phyloP scores from a whole-genome alignment of 2,329 filamentous ascomycete genomes.

The Myriangium duriaei region DNA sequence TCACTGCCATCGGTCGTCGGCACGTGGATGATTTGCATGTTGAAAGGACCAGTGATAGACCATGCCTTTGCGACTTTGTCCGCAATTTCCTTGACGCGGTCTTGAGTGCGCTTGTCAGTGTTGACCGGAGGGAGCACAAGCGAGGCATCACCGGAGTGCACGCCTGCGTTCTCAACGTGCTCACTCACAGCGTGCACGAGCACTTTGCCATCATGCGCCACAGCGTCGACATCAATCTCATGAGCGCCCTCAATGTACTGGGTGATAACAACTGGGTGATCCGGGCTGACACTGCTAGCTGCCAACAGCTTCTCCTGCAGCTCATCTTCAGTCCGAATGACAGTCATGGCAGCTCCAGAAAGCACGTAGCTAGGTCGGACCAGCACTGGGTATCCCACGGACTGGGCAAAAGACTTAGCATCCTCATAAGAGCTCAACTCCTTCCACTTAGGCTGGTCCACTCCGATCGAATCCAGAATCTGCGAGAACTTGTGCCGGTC shows the following conservation, averaged over 20 bases:
- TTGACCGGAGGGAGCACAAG: slow-evolving; percentile 77
- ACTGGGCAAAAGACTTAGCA: slow-evolving; percentile 72
- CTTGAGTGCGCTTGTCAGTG: slow-evolving; percentile 65
- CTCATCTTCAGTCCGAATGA: slow-evolving; percentile 77
- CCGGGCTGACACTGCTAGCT: slow-evolving; percentile 79
- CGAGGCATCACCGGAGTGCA: slow-evolving; percentile 95
- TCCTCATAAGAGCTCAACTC: slow-evolving; percentile 83
- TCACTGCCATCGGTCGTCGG: slow-evolving; percentile 62
- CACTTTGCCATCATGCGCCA: slow-evolving; percentile 74
- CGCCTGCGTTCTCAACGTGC: slow-evolving; percentile 93
- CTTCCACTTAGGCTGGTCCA: slow-evolving; percentile 97
- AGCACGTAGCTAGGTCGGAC: slow-evolving; percentile 93
- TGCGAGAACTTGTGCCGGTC: slow-evolving; percentile 97
- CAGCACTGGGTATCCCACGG: slow-evolving; percentile 85
- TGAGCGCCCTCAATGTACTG: slow-evolving; percentile 96
- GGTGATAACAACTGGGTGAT: slow-evolving; percentile 95
- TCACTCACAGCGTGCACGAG: slow-evolving; percentile 87
- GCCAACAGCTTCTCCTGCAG: slow-evolving; percentile 91
- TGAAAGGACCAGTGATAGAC: slow-evolving; percentile 96
- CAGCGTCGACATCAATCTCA: slow-evolving; percentile 93
- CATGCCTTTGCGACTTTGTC: slow-evolving; percentile 93
- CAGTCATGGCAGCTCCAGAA: slow-evolving; percentile 96
- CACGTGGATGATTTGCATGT: slow-evolving; percentile 99
- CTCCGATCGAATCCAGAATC: slow-evolving; percentile 89
- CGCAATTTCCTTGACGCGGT: slow-evolving; percentile 87